Evolutionary conservation across 208 protist genomes (phyloP).

Genomic region (Trypanosoma avium): DNA sequence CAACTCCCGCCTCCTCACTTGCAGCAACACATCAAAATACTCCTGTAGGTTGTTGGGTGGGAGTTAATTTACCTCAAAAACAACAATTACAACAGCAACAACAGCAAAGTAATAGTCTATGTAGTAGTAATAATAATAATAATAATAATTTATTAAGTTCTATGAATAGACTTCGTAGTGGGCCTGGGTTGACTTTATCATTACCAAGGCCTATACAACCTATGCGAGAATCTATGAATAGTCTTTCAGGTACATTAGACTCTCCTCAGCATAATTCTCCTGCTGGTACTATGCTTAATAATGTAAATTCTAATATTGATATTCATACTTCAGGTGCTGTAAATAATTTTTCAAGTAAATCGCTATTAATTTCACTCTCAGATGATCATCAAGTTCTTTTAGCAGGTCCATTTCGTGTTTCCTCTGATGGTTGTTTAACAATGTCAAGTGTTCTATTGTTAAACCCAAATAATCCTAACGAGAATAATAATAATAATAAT

Average conservation of each 20-base stretch:
- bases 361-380: constrained; percentile 29
- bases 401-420: constrained; percentile 79
- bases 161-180: no score
- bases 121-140: no score
- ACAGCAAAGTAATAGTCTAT: no score
- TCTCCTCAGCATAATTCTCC: no score
- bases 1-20: neutral
- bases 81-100: neutral
- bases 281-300: no score
- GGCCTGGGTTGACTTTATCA: no score
- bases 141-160: no score
- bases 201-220: no score
- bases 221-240: no score
- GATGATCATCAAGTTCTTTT: constrained; percentile 56
- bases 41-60: neutral
- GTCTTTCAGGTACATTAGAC: no score
- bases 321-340: neutral
- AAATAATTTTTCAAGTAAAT: neutral
- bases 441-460: constrained; percentile 82
- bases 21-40: neutral
- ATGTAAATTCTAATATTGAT: no score
- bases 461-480: constrained; percentile 30
- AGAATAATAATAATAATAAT: neutral
- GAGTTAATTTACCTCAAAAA: neutral
- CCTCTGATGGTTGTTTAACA: constrained; percentile 66